These are phyloP conservation scores for Talaromyces liani DNA, from an alignment of 495 filamentous ascomycete species.

Conservation along the genomic window DNA sequence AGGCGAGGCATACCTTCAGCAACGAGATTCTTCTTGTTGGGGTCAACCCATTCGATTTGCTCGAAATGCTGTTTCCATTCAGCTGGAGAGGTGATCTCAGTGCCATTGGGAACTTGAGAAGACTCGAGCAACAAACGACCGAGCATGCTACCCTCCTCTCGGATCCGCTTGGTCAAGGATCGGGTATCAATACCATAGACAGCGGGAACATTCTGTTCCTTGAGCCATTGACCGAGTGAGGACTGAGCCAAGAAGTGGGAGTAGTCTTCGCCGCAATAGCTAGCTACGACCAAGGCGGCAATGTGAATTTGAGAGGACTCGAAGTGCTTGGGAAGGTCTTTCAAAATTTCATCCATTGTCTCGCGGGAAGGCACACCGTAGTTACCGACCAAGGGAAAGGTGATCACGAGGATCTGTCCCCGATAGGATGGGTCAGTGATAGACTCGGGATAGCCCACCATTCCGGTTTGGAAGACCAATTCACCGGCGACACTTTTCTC, in stretches of 20 bases:
- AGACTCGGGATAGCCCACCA: constrained; percentile 97
- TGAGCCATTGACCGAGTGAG: constrained; percentile 88
- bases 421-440: constrained; percentile 90
- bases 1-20: constrained; percentile 69
- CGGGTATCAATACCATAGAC: constrained; percentile 95
- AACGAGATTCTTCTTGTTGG: constrained; percentile 86
- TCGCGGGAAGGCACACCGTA: constrained; percentile 91
- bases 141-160: constrained; percentile 92
- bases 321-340: constrained; percentile 82
- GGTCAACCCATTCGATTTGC: constrained; percentile 78
- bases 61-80: constrained; percentile 12
- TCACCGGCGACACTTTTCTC: constrained; percentile 88
- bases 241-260: constrained; percentile 88
- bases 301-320: constrained; percentile 89
- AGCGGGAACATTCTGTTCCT: constrained; percentile 91
- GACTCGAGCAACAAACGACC: constrained; percentile 78
- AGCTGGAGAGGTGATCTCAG: constrained; percentile 12
- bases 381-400: constrained; percentile 85
- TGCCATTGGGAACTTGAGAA: constrained; percentile 39
- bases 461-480: constrained; percentile 97
- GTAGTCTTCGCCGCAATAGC: constrained; percentile 88
- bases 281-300: constrained; percentile 79
- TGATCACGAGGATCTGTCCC: constrained; percentile 85
- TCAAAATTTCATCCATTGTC: constrained; percentile 69
- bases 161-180: constrained; percentile 86